A percentile compares a stretch with the other conserved stretches of the same genome.
Evolutionary conservation across 192 early-diverging fungal genomes (phyloP).

Genomic region (Coemansia aciculifera): DNA sequence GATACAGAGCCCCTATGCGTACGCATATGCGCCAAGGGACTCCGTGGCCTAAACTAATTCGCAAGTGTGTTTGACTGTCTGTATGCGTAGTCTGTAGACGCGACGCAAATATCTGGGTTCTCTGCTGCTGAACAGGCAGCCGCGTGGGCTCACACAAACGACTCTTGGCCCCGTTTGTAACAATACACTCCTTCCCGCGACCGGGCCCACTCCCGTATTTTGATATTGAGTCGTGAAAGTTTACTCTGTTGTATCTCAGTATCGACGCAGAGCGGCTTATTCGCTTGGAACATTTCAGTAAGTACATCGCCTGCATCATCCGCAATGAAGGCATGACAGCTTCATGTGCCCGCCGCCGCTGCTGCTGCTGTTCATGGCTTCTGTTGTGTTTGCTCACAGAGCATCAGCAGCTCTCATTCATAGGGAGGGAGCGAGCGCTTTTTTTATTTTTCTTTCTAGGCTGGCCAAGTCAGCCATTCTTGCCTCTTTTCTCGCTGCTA

Average conservation of each 20-base stretch:
- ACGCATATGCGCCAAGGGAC: not conserved
- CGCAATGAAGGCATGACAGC: constrained; percentile 10
- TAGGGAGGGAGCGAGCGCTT: not conserved
- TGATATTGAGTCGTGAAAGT: not conserved
- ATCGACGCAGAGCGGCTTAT: not conserved
- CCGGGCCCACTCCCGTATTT: constrained; percentile 10
- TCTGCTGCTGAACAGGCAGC: constrained; percentile 1
- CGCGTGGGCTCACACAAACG: constrained; percentile 1
- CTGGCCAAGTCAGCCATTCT: not conserved
- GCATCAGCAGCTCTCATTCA: not conserved
- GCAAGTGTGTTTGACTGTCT: not conserved
- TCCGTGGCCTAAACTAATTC: not conserved
- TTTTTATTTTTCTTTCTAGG: not conserved
- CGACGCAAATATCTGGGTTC: not conserved
- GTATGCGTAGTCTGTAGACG: not conserved
- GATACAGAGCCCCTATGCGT: not conserved
- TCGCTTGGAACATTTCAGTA: not conserved
- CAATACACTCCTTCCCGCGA: not conserved
- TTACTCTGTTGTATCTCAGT: not conserved
- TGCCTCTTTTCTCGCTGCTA: not conserved
- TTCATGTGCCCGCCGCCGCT: not conserved
- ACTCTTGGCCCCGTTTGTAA: not conserved
- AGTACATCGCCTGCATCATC: constrained; percentile 6
- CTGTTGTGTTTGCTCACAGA: not conserved
- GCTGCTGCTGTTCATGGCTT: not conserved